phyloP scores from a whole-genome alignment of 192 early-diverging fungal genomes.

The Gigaspora rosea region DNA sequence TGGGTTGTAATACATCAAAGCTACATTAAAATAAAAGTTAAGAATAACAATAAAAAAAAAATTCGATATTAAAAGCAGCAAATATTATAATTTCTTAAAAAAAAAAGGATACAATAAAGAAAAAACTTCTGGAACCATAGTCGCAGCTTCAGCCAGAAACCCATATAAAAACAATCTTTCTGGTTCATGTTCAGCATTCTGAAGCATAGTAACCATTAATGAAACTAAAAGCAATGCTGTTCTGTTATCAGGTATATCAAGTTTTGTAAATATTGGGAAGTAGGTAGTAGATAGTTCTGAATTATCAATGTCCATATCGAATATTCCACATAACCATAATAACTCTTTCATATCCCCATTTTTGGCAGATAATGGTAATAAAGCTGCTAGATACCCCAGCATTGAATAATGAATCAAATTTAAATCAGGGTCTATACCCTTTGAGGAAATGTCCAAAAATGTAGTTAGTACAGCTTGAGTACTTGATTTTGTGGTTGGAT shows the following conservation, averaged over 20 bases:
- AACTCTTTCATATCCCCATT: constrained; percentile 66
- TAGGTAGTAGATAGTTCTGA: constrained; percentile 51
- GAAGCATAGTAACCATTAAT: constrained; percentile 68
- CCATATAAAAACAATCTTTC: constrained; percentile 76
- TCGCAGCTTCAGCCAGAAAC: constrained; percentile 73
- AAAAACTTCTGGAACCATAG: constrained; percentile 71
- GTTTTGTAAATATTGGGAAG: constrained; percentile 61
- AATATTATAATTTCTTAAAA: neutral
- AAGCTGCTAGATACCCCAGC: constrained; percentile 78
- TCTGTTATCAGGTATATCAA: constrained; percentile 65
- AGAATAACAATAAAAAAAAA: neutral
- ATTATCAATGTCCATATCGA: constrained; percentile 45
- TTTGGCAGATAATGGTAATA: constrained; percentile 74
- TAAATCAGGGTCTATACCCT: constrained; percentile 39
- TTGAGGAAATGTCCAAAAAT: constrained; percentile 72
- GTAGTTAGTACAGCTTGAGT: constrained; percentile 68
- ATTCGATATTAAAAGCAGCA: neutral
- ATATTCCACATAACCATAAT: constrained; percentile 53
- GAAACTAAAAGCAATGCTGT: constrained; percentile 65
- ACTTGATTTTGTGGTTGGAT: constrained; percentile 70
- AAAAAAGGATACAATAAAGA: constrained; percentile 54
- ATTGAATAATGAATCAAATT: constrained; percentile 45
- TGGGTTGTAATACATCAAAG: constrained; percentile 64
- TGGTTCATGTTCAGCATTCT: constrained; percentile 69
- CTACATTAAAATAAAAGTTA: neutral